Conservation (phyloP, 1,284 basidiomycete species). For the Ustilago hordei region DNA sequence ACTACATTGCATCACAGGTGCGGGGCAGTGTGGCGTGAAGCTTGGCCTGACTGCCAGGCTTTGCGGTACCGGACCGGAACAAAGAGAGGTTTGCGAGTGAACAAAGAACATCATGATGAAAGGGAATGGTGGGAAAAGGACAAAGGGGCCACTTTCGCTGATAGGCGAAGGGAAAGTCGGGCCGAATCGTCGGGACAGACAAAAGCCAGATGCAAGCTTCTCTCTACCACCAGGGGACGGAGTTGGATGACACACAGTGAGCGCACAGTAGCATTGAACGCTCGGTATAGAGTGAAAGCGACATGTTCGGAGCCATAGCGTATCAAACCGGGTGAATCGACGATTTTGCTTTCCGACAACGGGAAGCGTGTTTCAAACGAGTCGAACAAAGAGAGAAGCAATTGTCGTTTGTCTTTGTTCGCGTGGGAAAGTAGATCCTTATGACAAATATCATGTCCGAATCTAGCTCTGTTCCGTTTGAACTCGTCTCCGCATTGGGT, state of each 20-base stretch:
- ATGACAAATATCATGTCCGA: neutral
- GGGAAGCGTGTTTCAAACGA: constrained; percentile 1
- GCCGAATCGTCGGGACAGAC: neutral
- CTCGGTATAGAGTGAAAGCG: too few species aligned
- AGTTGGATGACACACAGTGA: too few species aligned
- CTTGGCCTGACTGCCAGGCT: neutral
- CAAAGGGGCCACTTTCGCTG: neutral
- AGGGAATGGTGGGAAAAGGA: constrained; percentile 3
- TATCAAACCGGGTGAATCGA: neutral
- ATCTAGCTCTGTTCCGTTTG: neutral
- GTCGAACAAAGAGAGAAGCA: neutral
- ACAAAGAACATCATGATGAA: neutral
- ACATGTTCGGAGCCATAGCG: neutral
- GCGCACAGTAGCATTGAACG: too few species aligned
- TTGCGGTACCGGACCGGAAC: too few species aligned
- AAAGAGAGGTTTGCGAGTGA: neutral
- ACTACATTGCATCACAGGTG: neutral
- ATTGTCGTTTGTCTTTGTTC: neutral
- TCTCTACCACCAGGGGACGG: too few species aligned
- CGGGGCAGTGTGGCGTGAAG: too few species aligned
- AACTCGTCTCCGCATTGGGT: neutral
- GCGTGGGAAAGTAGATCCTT: constrained; percentile 4
- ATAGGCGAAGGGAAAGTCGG: neutral
- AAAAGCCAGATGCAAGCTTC: neutral
- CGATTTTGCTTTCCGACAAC: neutral